These are phyloP conservation scores for Polyporus arcularius DNA, from an alignment of 768 basidiomycete species.

Conservation along the genomic window DNA sequence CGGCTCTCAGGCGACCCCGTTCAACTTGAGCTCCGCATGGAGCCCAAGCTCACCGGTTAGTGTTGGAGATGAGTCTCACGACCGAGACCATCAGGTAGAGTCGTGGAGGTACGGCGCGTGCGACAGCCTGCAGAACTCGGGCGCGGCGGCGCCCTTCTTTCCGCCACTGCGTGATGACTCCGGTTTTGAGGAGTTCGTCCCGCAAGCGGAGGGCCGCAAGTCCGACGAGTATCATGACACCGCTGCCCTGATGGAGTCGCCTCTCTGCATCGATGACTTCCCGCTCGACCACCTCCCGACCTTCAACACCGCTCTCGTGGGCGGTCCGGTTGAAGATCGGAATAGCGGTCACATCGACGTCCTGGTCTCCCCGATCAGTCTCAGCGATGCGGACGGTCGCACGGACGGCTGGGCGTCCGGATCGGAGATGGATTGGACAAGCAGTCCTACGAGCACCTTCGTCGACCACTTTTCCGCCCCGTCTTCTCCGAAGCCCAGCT, in stretches of 20 bases:
- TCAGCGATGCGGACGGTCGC: neutral
- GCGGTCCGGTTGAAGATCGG: neutral
- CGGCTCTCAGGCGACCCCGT: too few relatives aligned
- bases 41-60: slow-evolving; percentile 22
- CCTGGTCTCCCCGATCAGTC: neutral
- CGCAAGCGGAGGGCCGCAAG: slow-evolving; percentile 7
- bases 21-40: too few relatives aligned
- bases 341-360: slow-evolving; percentile 5
- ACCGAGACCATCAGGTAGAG: slow-evolving; percentile 6
- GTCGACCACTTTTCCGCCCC: slow-evolving; percentile 8
- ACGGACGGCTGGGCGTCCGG: slow-evolving; percentile 3
- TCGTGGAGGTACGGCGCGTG: slow-evolving; percentile 12
- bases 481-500: slow-evolving; percentile 12
- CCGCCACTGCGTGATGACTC: slow-evolving; percentile 23
- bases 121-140: neutral
- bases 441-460: slow-evolving; percentile 15
- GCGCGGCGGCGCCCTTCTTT: slow-evolving; percentile 11
- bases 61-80: slow-evolving; percentile 11
- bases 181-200: slow-evolving; percentile 22
- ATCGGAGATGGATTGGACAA: slow-evolving; percentile 17
- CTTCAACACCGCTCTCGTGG: neutral
- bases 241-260: slow-evolving; percentile 19
- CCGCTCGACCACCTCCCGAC: slow-evolving; percentile 5
- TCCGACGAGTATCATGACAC: slow-evolving; percentile 3
- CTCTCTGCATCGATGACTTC: slow-evolving; percentile 14